Evolutionary conservation across 2,329 filamentous ascomycete species (phyloP), one percentile per base, ranked within the genome.

Genomic region (Neocucurbitaria cava): DNA sequence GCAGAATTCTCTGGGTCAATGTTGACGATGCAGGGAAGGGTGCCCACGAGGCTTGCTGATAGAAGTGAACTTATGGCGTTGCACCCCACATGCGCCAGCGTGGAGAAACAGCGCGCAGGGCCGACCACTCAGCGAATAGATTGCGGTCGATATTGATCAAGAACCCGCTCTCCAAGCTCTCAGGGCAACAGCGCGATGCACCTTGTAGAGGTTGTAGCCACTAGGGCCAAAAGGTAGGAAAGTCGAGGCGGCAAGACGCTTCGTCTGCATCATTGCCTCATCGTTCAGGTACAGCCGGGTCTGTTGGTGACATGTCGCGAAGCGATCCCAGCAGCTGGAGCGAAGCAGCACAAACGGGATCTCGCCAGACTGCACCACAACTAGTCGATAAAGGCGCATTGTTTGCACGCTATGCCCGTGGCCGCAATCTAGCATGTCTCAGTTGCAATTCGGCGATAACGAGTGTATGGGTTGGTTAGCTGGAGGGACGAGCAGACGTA

Each of bases 351-450:
- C 39, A 36, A 43, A 46, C 33, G 28, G 43, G 39, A 41, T 39
- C 50, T 43, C n/a, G 26, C 44, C 20, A 35, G 46, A 31, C 41
- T 39, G 35, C 20, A 24, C 52, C 43, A 23, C 11, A 49, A 38
- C 36, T 36, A 41, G 41, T 28, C 7, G 28, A 43, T 10, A 24
- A 9, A 33, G 41, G 28, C 18, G 45, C 51, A 43, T 52, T n/a
- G 24, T 41, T 40, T 24, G 52, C 41, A 35, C 50, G 39, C 36
- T 47, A 48, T 47, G 43, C 41, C 52, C 48, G 58, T 53, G 57
- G 56, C 31, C 44, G 59, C 59, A 66, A 63, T 62, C 54, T 60
- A 61, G 33, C 33, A 42, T 58, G 60, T 65, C 58, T 59, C 58
- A 60, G 56, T 49, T 41, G 33, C 28, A 52, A 24, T 53, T 23